phyloP scores from a whole-genome alignment of 192 early-diverging fungal species.

The Coemansia umbellata region DNA sequence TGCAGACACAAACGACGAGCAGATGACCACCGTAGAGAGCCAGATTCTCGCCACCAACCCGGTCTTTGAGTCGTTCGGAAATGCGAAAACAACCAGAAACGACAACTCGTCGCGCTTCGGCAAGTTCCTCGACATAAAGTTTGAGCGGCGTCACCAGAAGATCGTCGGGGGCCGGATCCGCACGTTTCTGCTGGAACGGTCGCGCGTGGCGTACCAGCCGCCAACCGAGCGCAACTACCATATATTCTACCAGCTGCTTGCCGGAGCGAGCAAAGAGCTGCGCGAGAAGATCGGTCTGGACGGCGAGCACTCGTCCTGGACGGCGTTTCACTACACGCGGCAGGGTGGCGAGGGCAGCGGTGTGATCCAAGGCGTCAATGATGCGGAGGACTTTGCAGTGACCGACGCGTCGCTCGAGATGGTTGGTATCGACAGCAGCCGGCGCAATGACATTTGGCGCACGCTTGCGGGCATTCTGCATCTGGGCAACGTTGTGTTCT shows the following conservation, averaged over 20 bases:
- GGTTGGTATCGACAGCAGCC: constrained; percentile 72
- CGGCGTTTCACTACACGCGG: constrained; percentile 43
- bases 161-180: constrained; percentile 83
- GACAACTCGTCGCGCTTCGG: constrained; percentile 85
- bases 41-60: constrained; percentile 69
- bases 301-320: constrained; percentile 62
- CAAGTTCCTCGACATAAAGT: constrained; percentile 83
- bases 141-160: constrained; percentile 71
- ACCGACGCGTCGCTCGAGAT: constrained; percentile 80
- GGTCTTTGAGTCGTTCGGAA: constrained; percentile 88
- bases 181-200: constrained; percentile 85
- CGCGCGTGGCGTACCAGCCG: constrained; percentile 64
- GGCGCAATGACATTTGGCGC: constrained; percentile 79
- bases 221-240: constrained; percentile 86
- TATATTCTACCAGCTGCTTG: constrained; percentile 93
- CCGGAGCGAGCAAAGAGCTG: constrained; percentile 70
- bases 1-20: constrained; percentile 48
- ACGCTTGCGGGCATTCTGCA: constrained; percentile 85
- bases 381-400: constrained; percentile 58
- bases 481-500: constrained; percentile 79
- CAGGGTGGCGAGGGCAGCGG: constrained; percentile 51
- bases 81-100: constrained; percentile 73
- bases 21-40: constrained; percentile 45
- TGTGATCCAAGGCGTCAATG: constrained; percentile 53
- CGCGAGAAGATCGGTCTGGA: constrained; percentile 65